phyloP scores from a whole-genome alignment of 2,329 filamentous ascomycete genomes.

The Diplocarpon mali region DNA sequence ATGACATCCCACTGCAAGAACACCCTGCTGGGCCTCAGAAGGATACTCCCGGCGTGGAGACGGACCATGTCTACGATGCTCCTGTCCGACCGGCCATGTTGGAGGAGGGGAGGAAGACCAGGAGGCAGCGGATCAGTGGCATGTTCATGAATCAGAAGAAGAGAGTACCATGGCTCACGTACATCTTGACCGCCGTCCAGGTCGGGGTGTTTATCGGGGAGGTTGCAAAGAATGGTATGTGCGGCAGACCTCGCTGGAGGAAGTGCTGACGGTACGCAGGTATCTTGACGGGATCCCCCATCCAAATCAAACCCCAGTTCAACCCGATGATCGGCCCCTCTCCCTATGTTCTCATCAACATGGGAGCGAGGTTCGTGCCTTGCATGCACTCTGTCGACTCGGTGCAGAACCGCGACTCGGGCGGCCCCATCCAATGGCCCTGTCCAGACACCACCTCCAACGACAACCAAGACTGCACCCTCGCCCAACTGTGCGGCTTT shows the following conservation, averaged over 20 bases:
- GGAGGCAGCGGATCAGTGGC: conserved; percentile 39
- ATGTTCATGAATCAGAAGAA: conserved; percentile 34
- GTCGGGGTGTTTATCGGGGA: conserved; percentile 81
- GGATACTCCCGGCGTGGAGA: conserved; percentile 27
- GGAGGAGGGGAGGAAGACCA: conserved; percentile 31
- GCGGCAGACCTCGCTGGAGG: neutral
- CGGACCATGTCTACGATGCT: conserved; percentile 53
- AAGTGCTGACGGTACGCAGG: conserved; percentile 33
- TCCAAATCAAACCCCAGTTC: conserved; percentile 57
- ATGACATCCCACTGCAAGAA: conserved; percentile 48
- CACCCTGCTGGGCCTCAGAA: conserved; percentile 29
- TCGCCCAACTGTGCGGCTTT: conserved; percentile 79
- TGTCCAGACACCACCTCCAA: conserved; percentile 70
- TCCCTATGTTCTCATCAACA: conserved; percentile 82
- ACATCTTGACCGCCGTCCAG: conserved; percentile 65
- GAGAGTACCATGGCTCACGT: conserved; percentile 67
- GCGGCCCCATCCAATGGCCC: conserved; percentile 46
- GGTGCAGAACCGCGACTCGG: conserved; percentile 42
- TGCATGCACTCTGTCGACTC: conserved; percentile 82
- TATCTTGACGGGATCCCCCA: conserved; percentile 58
- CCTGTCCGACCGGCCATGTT: conserved; percentile 26
- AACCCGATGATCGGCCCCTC: conserved; percentile 98
- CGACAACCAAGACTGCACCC: conserved; percentile 50
- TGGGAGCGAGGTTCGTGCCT: conserved; percentile 84
- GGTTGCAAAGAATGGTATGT: conserved; percentile 70